phyloP scores from a whole-genome alignment of 441 rosid species.

The Syzygium malaccense region DNA sequence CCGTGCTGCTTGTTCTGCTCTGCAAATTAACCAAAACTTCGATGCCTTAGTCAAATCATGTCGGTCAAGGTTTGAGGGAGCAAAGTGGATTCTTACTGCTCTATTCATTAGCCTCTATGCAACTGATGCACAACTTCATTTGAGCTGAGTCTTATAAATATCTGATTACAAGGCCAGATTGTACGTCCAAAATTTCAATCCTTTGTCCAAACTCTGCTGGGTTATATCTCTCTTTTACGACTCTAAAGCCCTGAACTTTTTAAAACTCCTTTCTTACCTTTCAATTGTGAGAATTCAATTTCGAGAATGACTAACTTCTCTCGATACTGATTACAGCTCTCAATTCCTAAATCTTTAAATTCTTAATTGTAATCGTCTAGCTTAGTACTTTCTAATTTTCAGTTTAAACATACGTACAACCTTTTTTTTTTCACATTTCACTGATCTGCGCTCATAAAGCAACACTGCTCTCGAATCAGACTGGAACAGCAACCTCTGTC shows the following conservation, averaged over 20 bases:
- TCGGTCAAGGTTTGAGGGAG: not conserved
- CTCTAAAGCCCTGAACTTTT: not conserved
- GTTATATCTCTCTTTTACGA: not conserved
- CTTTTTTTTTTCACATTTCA: not conserved
- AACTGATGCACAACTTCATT: not conserved
- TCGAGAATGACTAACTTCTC: not conserved
- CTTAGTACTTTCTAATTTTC: not conserved
- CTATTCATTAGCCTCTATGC: not conserved
- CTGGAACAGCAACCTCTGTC: slow-evolving; percentile 17
- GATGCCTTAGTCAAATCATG: not conserved
- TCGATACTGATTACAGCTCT: not conserved
- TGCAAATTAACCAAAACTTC: not conserved
- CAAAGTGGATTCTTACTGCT: not conserved
- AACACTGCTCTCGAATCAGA: too few species aligned
- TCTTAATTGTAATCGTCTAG: not conserved
- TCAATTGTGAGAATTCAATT: not conserved
- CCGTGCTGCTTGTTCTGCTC: not conserved
- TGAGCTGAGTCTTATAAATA: not conserved
- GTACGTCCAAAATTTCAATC: not conserved
- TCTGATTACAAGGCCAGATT: not conserved
- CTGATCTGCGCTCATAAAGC: not conserved
- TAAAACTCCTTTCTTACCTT: not conserved
- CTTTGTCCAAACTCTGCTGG: not conserved
- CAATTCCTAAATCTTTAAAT: not conserved
- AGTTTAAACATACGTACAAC: not conserved